phyloP scores from a whole-genome alignment of 1,139 yeast species.

The Nadsonia commutata region DNA sequence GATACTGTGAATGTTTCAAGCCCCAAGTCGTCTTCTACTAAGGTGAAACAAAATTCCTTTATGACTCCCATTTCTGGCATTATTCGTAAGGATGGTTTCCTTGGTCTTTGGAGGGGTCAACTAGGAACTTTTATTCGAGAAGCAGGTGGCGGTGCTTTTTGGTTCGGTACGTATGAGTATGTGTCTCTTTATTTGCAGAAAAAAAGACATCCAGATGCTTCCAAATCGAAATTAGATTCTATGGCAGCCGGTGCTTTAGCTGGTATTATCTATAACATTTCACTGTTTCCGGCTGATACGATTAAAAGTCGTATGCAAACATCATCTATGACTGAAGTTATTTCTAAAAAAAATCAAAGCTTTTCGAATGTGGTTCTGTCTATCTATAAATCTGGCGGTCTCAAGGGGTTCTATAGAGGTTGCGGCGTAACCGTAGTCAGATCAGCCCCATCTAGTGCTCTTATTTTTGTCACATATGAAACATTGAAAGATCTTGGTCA shows the following conservation, averaged over 20 bases:
- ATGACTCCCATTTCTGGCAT: constrained; percentile 7
- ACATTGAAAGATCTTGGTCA: constrained; percentile 30
- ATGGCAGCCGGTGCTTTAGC: constrained; percentile 75
- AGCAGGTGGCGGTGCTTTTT: constrained; percentile 79
- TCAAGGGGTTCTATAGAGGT: constrained; percentile 67
- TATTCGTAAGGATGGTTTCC: constrained; percentile 35
- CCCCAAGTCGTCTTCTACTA: constrained; percentile 3
- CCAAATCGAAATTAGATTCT: constrained; percentile 34
- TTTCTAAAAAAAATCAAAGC: constrained; percentile 12
- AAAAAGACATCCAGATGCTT: constrained; percentile 6
- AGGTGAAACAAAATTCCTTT: constrained; percentile 1
- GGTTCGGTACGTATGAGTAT: constrained; percentile 84
- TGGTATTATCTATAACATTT: constrained; percentile 65
- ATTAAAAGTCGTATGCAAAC: constrained; percentile 83
- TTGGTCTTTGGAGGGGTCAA: constrained; percentile 78
- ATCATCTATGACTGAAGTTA: constrained; percentile 23
- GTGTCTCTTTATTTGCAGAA: constrained; percentile 27
- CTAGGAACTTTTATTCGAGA: constrained; percentile 74
- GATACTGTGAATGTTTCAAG: constrained; percentile 2
- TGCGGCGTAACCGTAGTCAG: constrained; percentile 67
- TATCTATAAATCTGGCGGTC: constrained; percentile 36
- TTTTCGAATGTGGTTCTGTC: constrained; percentile 25
- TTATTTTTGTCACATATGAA: constrained; percentile 71
- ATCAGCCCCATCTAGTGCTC: constrained; percentile 83
- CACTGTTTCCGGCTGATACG: constrained; percentile 83